Evolutionary conservation across 1,284 basidiomycete genomes (phyloP).

Genomic region (Puccinia hordei): DNA sequence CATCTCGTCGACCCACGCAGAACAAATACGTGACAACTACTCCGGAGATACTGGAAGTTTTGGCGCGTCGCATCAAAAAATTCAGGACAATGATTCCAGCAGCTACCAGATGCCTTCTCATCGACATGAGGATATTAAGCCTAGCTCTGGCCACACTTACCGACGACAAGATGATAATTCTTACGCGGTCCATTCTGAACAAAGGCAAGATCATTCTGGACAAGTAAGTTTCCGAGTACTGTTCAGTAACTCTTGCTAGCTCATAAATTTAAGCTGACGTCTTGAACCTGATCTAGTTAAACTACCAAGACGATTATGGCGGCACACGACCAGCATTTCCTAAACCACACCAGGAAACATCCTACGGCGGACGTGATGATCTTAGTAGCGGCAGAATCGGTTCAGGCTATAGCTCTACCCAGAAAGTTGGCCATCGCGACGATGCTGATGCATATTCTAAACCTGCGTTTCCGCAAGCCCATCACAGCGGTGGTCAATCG

Average conservation of each 20-base stretch:
- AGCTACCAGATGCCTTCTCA: conserved; percentile 20
- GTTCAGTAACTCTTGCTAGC: no score
- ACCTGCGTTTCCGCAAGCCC: conserved; percentile 13
- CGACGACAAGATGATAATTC: background rate
- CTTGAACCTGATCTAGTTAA: background rate
- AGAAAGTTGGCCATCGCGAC: background rate
- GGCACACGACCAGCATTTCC: conserved; percentile 4
- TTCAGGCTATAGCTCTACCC: background rate
- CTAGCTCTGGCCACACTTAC: conserved; percentile 6
- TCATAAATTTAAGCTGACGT: background rate
- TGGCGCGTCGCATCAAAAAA: background rate
- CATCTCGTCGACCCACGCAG: background rate
- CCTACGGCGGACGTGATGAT: conserved; percentile 8
- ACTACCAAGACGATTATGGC: background rate
- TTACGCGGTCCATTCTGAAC: background rate
- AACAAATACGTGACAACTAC: background rate
- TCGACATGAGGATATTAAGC: background rate
- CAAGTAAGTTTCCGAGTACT: background rate
- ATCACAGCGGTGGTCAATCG: background rate
- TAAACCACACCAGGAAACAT: conserved; percentile 11
- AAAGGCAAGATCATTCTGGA: background rate
- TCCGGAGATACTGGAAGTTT: conserved; percentile 3
- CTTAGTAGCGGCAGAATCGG: background rate
- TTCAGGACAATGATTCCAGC: background rate
- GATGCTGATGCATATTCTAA: background rate